phyloP scores from a whole-genome alignment of 768 basidiomycete genomes.

The Mycena pura region DNA sequence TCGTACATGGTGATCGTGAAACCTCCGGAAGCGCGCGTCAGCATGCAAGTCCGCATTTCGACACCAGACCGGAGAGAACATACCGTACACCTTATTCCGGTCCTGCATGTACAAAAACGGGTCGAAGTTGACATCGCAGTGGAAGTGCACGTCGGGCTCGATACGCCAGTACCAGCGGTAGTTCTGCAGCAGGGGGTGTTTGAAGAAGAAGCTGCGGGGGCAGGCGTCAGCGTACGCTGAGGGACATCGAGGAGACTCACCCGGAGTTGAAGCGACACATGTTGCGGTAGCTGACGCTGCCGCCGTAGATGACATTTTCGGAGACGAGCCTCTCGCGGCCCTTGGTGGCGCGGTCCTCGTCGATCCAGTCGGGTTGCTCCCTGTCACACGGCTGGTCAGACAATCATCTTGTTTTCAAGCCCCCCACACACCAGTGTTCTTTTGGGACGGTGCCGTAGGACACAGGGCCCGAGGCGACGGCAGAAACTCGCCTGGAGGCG shows the following conservation, averaged over 20 bases:
- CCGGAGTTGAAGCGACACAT: slow-evolving; percentile 98
- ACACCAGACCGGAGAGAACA: slow-evolving; percentile 21
- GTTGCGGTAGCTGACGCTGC: slow-evolving; percentile 76
- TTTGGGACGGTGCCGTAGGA: slow-evolving; percentile 75
- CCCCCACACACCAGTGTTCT: slow-evolving; percentile 77
- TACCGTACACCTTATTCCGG: slow-evolving; percentile 57
- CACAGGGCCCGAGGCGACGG: slow-evolving; percentile 61
- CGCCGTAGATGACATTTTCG: slow-evolving; percentile 66
- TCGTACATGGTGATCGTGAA: slow-evolving; percentile 85
- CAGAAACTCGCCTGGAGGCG: slow-evolving; percentile 54
- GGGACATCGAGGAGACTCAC: too few relatives aligned
- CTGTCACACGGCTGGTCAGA: neutral
- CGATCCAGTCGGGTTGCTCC: slow-evolving; percentile 77
- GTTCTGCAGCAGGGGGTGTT: slow-evolving; percentile 74
- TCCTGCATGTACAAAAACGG: slow-evolving; percentile 85
- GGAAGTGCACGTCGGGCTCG: slow-evolving; percentile 78
- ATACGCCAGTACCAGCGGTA: slow-evolving; percentile 85
- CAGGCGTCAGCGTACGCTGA: too few relatives aligned
- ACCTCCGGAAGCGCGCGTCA: slow-evolving; percentile 56
- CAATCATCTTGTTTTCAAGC: too few relatives aligned
- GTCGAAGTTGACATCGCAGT: slow-evolving; percentile 80
- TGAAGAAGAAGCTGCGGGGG: slow-evolving; percentile 91
- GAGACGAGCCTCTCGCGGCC: slow-evolving; percentile 70
- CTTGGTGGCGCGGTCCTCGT: slow-evolving; percentile 67
- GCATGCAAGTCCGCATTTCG: too few relatives aligned